Conservation (phyloP, 208 protist genomes). For the Trichomonas vaginalis region DNA sequence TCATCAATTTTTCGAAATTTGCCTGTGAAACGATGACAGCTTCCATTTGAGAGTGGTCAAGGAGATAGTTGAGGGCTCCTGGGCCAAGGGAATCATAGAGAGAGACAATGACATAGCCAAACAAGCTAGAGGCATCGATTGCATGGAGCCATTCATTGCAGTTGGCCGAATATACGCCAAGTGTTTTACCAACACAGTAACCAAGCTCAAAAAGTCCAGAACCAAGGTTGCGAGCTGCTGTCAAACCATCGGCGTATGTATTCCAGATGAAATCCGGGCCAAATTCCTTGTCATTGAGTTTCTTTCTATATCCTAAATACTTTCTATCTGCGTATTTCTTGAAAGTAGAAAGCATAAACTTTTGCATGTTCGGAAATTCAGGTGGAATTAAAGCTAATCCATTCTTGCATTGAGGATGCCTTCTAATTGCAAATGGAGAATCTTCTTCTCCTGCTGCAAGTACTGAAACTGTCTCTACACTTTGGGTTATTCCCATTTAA, state of each 20-base stretch:
- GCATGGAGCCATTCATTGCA: not conserved
- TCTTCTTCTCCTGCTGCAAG: not conserved
- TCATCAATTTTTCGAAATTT: not conserved
- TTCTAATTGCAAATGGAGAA: not conserved
- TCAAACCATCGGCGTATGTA: not conserved
- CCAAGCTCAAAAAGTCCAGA: not conserved
- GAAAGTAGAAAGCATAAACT: not conserved
- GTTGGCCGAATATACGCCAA: not conserved
- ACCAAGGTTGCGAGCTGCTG: not conserved
- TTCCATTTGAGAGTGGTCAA: not conserved
- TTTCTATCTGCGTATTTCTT: not conserved
- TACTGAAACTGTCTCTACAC: not conserved
- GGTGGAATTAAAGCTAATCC: not conserved
- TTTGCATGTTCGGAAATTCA: not conserved
- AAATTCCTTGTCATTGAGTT: not conserved
- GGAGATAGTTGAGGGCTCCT: not conserved
- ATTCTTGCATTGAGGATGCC: not conserved
- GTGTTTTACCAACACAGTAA: too few species aligned
- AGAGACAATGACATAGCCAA: not conserved
- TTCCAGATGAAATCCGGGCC: not conserved
- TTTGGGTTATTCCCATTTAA: not conserved
- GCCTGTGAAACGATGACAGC: not conserved
- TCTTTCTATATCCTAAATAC: not conserved
- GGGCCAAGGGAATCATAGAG: not conserved
- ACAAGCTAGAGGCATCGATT: not conserved